Conservation (phyloP, 2,329 filamentous ascomycete genomes). For the Fusarium solani-melongenae region DNA sequence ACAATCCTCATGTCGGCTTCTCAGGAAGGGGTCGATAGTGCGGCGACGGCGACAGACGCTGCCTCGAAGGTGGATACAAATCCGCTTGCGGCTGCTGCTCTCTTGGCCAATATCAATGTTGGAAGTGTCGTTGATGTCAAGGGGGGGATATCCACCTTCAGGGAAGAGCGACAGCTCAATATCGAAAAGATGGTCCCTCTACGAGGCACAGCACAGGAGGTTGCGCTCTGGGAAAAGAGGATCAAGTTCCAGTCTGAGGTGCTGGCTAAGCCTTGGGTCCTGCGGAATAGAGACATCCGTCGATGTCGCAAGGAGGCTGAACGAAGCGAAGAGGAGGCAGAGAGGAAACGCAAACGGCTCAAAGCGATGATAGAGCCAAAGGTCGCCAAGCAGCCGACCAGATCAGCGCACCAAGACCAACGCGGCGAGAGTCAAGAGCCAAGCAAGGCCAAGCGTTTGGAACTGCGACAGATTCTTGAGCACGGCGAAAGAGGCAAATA, state of each 20-base stretch:
- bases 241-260: conserved; percentile 61
- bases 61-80: conserved; percentile 8
- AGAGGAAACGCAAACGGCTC: conserved; percentile 42
- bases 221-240: conserved; percentile 69
- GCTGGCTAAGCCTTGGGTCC: conserved; percentile 65
- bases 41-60: conserved; percentile 1
- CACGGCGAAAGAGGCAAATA: conserved; percentile 48
- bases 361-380: conserved; percentile 28
- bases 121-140: conserved; percentile 69
- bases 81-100: background rate
- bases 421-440: conserved; percentile 14
- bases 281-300: conserved; percentile 61
- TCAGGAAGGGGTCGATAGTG: background rate
- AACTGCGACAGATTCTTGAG: conserved; percentile 43
- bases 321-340: conserved; percentile 42
- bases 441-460: conserved; percentile 31
- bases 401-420: conserved; percentile 11
- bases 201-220: conserved; percentile 65
- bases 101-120: conserved; percentile 55
- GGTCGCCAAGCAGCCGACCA: conserved; percentile 4
- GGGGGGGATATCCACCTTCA: conserved; percentile 61
- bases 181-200: conserved; percentile 62
- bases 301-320: conserved; percentile 61
- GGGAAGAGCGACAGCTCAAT: conserved; percentile 62
- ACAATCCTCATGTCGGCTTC: conserved; percentile 24